A percentile compares a stretch with the other conserved stretches of the same genome.
Conservation (phyloP, 805 yeast species). For the Ogataea naganishii region DNA sequence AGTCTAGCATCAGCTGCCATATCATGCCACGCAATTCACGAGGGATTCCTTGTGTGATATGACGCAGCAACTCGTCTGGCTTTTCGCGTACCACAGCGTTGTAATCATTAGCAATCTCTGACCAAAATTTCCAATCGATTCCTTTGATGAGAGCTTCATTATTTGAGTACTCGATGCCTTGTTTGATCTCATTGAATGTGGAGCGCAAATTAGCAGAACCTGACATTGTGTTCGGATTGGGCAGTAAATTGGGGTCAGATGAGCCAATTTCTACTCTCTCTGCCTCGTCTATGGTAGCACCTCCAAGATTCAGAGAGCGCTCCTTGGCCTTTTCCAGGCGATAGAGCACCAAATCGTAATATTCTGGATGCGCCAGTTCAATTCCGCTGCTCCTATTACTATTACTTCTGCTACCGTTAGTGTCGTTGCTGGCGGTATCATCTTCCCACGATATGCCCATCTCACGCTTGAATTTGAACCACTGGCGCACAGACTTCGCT, state of each 20-base stretch:
- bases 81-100: slow-evolving; percentile 53
- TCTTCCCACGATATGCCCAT: slow-evolving; percentile 13
- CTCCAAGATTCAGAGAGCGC: too few species aligned
- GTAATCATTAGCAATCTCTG: slow-evolving; percentile 70
- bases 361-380: slow-evolving; percentile 24
- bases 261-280: too few species aligned
- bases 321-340: slow-evolving; percentile 48
- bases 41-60: slow-evolving; percentile 76
- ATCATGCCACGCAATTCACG: slow-evolving; percentile 76
- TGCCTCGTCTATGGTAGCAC: slow-evolving; percentile 25
- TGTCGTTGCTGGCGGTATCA: slow-evolving; percentile 5
- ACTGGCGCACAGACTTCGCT: slow-evolving; percentile 8
- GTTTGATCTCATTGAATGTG: slow-evolving; percentile 38
- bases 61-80: slow-evolving; percentile 48
- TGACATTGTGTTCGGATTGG: slow-evolving; percentile 10
- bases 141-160: slow-evolving; percentile 23
- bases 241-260: too few species aligned
- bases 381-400: too few species aligned
- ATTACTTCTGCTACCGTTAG: slow-evolving; percentile 3
- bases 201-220: slow-evolving; percentile 32
- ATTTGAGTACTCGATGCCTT: slow-evolving; percentile 33
- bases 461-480: slow-evolving; percentile 25
- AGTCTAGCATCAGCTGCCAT: slow-evolving; percentile 84
- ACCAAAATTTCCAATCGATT: slow-evolving; percentile 86
- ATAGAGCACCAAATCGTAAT: slow-evolving; percentile 51